phyloP scores from a whole-genome alignment of 1,284 basidiomycete genomes.

The Ganoderma multipileum region DNA sequence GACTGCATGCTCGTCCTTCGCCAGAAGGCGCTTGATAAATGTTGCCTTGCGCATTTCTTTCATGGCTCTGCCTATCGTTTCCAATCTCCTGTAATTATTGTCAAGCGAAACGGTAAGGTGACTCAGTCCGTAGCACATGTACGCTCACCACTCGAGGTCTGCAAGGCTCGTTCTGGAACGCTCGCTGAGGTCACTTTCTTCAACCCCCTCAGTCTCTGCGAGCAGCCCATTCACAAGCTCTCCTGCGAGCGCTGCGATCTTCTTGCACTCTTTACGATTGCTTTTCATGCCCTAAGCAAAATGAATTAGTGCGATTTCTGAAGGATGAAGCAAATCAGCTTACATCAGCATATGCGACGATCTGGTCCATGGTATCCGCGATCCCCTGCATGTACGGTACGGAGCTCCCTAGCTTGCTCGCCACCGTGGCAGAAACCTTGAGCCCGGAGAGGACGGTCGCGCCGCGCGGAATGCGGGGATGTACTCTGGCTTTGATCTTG shows the following conservation, averaged over 20 bases:
- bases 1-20: background rate
- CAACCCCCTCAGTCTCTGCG: background rate
- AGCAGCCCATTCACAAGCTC: background rate
- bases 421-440: background rate
- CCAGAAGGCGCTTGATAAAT: background rate
- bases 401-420: background rate
- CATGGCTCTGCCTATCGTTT: background rate
- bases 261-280: background rate
- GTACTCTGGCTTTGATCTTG: background rate
- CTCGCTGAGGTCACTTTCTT: background rate
- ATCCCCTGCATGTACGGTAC: background rate
- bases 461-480: background rate
- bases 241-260: background rate
- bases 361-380: background rate
- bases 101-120: too few species aligned
- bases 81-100: background rate
- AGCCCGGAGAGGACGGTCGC: background rate
- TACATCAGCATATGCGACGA: background rate
- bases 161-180: background rate
- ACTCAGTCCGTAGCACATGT: too few species aligned
- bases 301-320: background rate
- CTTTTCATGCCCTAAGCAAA: background rate
- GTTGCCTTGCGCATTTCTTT: background rate
- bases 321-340: background rate
- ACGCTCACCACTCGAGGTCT: background rate